Evolutionary conservation across 257 asterid genomes (phyloP).

Genomic region (Salvia miltiorrhiza): DNA sequence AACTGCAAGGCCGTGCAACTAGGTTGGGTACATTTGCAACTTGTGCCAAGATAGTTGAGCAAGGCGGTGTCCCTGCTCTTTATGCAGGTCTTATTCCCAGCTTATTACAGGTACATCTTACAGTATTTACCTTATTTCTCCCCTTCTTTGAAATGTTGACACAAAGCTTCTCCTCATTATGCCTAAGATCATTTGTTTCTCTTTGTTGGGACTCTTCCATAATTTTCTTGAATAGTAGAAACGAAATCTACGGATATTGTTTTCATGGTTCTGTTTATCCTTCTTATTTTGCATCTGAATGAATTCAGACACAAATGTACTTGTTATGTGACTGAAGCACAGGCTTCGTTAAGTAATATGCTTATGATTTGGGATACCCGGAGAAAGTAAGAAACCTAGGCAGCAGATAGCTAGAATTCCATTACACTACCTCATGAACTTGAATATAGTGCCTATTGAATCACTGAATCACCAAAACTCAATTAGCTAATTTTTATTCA

Average conservation of each 20-base stretch:
- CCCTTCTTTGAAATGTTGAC: neutral
- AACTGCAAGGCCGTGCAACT: conserved; percentile 75
- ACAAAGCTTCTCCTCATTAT: neutral
- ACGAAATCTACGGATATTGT: neutral
- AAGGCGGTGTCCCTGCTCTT: conserved; percentile 87
- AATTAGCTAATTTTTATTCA: neutral
- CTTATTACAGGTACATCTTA: conserved; percentile 72
- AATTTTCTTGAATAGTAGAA: neutral
- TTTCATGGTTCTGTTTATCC: neutral
- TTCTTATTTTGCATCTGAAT: neutral
- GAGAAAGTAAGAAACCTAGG: neutral
- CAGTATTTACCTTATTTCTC: neutral
- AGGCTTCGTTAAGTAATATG: neutral
- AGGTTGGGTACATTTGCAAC: conserved; percentile 68
- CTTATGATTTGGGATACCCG: neutral
- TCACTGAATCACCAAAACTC: neutral
- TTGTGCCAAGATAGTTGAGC: conserved; percentile 63
- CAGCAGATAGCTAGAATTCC: neutral
- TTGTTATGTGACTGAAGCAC: neutral
- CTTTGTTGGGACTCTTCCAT: neutral
- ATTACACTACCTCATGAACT: neutral
- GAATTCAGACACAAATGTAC: neutral
- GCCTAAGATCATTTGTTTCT: neutral
- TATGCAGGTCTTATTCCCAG: conserved; percentile 94
- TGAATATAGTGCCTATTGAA: neutral